These are phyloP conservation scores for Sclerotinia minor DNA, from an alignment of 2,329 filamentous ascomycete genomes.

Conservation along the genomic window DNA sequence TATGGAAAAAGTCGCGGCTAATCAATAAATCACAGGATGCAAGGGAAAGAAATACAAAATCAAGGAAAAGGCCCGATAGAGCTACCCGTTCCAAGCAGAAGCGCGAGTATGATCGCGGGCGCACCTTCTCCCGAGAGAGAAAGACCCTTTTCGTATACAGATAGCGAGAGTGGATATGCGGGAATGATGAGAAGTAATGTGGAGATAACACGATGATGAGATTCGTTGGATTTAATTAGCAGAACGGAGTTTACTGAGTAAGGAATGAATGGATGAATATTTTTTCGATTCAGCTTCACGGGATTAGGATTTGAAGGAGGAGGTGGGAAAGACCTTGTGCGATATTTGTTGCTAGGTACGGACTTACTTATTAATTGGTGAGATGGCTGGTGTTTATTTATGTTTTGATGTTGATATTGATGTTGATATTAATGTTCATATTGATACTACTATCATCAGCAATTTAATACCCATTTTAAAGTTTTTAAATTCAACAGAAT, in stretches of 20 bases:
- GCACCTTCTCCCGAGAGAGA: constrained; percentile 15
- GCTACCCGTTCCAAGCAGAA: constrained; percentile 20
- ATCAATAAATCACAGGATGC: neutral
- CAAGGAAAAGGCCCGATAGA: constrained; percentile 18
- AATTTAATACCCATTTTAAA: neutral
- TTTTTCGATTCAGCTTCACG: neutral
- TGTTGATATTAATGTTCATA: neutral
- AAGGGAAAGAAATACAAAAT: constrained; percentile 19
- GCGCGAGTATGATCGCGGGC: constrained; percentile 15
- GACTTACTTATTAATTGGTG: neutral
- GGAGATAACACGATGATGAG: neutral
- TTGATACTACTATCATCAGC: constrained; percentile 16
- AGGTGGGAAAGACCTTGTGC: neutral
- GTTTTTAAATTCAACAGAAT: neutral
- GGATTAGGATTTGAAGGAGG: neutral
- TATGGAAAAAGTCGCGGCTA: neutral
- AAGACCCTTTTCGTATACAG: constrained; percentile 21
- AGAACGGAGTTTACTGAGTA: neutral
- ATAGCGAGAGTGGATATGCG: constrained; percentile 25
- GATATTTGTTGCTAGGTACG: neutral
- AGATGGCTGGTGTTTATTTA: neutral
- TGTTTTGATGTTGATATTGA: constrained; percentile 12
- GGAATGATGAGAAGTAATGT: constrained; percentile 15
- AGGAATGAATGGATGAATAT: too few relatives aligned
- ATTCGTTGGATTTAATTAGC: neutral